Base-by-base conservation (phyloP, 495 filamentous ascomycete species). In the Penicillium lividum region DNA sequence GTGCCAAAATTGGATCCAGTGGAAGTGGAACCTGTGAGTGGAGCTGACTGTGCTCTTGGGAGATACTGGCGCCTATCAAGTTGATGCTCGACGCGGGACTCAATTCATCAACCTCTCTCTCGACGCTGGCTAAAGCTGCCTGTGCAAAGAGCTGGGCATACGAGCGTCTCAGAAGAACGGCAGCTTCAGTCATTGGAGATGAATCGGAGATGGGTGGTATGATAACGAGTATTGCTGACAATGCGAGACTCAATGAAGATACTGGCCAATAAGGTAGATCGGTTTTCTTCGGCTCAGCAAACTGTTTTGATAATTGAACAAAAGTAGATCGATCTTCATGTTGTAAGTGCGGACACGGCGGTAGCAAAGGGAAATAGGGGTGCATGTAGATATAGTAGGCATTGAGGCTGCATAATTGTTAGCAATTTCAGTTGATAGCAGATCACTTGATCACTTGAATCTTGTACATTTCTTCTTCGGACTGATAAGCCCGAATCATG, bases 301-400 rank as follows among this genome's bases (percentile, higher is more conserved):
- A 31, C 9, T 57, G 58, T 33, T 42, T 53, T 10, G 47, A 44
- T 13, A 43, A 36, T 47, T 46, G 67, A 64, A 64, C 18, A 2
- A 44, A 27, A 4, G 62, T 62, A 7, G 68, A 69, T n/a, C 70
- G 60, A 54, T 83, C 81, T 33, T 67, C 58, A 30, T 67, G 63
- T 22, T 69, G 68, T 6, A 64, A 61, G 9, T 51, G 34, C 18
- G 69, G 67, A 5, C 78, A 70, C 1, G 79, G 72, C 0, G 82
- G 82, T 15, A 84, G 56, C 27, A 82, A 70, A 6, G 82, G 81
- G 48, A 83, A 76, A 59, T 78, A 83, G 22, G 78, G 74, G 57
- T 83, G 80, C 47, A 84, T 79, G 66, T 70, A 83, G 11, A 81
- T 73, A 53, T 83, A 84, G 60, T 83, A 83, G 3, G 79, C 80